These are phyloP conservation scores for Asclepias syriaca DNA, from an alignment of 257 asterid species.

Conservation along the genomic window DNA sequence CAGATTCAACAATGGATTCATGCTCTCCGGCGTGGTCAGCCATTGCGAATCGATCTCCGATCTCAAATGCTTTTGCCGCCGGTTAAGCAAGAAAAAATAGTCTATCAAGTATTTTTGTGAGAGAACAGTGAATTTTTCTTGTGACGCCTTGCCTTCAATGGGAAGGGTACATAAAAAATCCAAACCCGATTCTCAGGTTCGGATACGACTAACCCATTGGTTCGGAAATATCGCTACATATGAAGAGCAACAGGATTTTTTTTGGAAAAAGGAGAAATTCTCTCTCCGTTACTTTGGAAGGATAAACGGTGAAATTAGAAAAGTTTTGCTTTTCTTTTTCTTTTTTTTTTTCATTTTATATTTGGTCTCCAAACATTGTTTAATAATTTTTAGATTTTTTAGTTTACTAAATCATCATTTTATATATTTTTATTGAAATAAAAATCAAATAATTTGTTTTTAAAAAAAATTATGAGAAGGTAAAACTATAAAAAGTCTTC, in stretches of 20 bases:
- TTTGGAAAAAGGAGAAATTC: not conserved
- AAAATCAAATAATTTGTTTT: no score
- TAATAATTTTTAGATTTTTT: no score
- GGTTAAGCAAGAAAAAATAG: constrained; percentile 9
- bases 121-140: constrained; percentile 12
- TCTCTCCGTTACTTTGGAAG: constrained; percentile 5
- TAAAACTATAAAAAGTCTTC: no score
- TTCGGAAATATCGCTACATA: constrained; percentile 24
- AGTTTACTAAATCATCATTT: no score
- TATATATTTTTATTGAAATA: no score
- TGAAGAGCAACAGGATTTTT: constrained; percentile 12
- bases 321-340: no score
- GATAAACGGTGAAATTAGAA: not conserved
- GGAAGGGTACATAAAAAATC: constrained; percentile 12
- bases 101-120: not conserved
- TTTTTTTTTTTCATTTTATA: no score
- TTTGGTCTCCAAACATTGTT: no score
- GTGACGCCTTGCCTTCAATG: constrained; percentile 9
- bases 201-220: constrained; percentile 21
- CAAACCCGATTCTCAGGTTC: constrained; percentile 32
- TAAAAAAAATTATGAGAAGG: no score
- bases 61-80: constrained; percentile 28
- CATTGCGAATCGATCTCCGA: constrained; percentile 44
- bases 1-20: constrained; percentile 53
- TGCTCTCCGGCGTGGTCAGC: constrained; percentile 60